A percentile compares a stretch with the other conserved stretches of the same genome.
Conservation (phyloP, 805 yeast species). For the Kodamaea laetipori region DNA sequence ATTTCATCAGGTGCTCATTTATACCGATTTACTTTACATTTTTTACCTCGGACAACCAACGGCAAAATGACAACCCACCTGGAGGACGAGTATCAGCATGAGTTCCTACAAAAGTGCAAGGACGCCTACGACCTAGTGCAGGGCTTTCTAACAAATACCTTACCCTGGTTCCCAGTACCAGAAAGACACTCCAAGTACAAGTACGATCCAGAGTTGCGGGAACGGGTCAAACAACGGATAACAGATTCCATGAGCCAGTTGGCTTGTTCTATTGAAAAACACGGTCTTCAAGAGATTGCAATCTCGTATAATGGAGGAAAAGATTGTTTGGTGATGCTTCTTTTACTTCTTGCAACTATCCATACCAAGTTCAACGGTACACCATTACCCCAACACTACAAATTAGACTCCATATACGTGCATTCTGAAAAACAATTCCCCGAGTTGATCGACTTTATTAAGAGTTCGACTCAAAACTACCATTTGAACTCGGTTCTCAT, state of each 20-base stretch:
- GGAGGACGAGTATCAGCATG: slow-evolving; percentile 12
- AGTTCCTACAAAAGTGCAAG: slow-evolving; percentile 25
- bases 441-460: slow-evolving; percentile 68
- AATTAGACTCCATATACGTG: slow-evolving; percentile 68
- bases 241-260: slow-evolving; percentile 30
- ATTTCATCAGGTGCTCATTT: too few relatives aligned
- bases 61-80: slow-evolving; percentile 7
- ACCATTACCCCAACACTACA: slow-evolving; percentile 28
- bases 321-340: slow-evolving; percentile 88
- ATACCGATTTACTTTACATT: neutral
- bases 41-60: neutral
- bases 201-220: slow-evolving; percentile 24
- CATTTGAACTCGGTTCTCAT: slow-evolving; percentile 50
- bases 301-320: slow-evolving; percentile 95
- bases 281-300: slow-evolving; percentile 56
- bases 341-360: slow-evolving; percentile 64
- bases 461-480: slow-evolving; percentile 54
- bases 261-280: slow-evolving; percentile 30
- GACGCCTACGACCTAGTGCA: slow-evolving; percentile 36
- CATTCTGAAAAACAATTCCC: slow-evolving; percentile 73
- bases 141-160: slow-evolving; percentile 30
- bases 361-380: slow-evolving; percentile 27
- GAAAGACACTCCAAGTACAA: slow-evolving; percentile 21
- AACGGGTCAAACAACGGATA: slow-evolving; percentile 31
- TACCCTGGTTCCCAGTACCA: slow-evolving; percentile 30